Conservation (phyloP, 2,329 filamentous ascomycete species). For the Cladobotryum mycophilum region DNA sequence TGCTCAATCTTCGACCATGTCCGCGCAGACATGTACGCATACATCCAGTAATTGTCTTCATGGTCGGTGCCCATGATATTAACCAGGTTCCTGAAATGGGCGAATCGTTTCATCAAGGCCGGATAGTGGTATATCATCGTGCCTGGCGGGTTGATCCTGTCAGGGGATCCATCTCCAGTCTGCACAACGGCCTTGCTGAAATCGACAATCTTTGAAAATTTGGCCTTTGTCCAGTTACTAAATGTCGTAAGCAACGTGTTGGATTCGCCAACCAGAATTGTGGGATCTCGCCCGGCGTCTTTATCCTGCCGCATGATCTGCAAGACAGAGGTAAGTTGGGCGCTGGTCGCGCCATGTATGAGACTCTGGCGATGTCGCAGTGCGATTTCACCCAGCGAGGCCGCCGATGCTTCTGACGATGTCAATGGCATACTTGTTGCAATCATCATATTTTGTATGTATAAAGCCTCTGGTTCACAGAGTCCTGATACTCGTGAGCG, state of each 20-base stretch:
- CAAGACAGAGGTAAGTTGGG: constrained; percentile 24
- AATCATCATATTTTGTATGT: constrained; percentile 23
- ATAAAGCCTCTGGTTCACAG: constrained; percentile 14
- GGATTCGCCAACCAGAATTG: background rate
- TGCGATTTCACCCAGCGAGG: constrained; percentile 24
- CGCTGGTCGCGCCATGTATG: constrained; percentile 27
- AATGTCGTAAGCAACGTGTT: background rate
- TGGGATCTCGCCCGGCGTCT: constrained; percentile 18
- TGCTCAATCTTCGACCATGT: constrained; percentile 9
- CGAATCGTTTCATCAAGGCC: background rate
- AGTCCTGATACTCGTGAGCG: constrained; percentile 19
- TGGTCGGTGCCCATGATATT: constrained; percentile 9
- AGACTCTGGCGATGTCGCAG: constrained; percentile 26
- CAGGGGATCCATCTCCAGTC: background rate
- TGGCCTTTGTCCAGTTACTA: constrained; percentile 2
- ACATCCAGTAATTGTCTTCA: constrained; percentile 8
- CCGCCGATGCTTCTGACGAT: constrained; percentile 16
- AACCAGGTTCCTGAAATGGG: background rate
- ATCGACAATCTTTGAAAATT: constrained; percentile 1
- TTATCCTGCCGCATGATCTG: background rate
- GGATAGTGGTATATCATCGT: constrained; percentile 3
- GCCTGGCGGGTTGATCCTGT: constrained; percentile 1
- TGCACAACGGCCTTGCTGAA: constrained; percentile 1
- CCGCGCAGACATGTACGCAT: background rate
- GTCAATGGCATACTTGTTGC: constrained; percentile 16